These are phyloP conservation scores for Fusarium sp. DNA, from an alignment of 2,329 filamentous ascomycete species.

Conservation along the genomic window DNA sequence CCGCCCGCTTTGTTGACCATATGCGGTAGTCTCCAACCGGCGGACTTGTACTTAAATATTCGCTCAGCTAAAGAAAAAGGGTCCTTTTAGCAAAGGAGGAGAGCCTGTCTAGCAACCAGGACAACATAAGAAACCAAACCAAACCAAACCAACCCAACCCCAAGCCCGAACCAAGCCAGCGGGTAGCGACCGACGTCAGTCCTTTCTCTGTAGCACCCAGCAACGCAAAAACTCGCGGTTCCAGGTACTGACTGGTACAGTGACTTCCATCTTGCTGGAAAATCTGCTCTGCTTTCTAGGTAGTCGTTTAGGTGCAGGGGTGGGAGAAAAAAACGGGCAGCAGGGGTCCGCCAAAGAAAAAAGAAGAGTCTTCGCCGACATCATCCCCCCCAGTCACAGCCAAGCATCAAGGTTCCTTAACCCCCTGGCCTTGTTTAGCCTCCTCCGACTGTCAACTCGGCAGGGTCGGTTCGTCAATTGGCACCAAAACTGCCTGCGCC, in stretches of 20 bases:
- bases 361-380: conserved; percentile 34
- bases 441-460: conserved; percentile 44
- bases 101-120: conserved; percentile 1
- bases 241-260: conserved; percentile 45
- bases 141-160: background rate
- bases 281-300: conserved; percentile 18
- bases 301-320: conserved; percentile 16
- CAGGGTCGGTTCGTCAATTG: conserved; percentile 45
- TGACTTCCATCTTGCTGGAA: conserved; percentile 31
- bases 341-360: conserved; percentile 33
- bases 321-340: conserved; percentile 42
- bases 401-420: conserved; percentile 41
- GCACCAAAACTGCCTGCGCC: conserved; percentile 37
- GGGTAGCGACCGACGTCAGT: conserved; percentile 22
- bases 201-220: background rate
- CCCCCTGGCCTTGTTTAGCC: conserved; percentile 43
- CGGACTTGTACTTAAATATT: conserved; percentile 18
- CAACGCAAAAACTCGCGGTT: conserved; percentile 22
- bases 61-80: conserved; percentile 5
- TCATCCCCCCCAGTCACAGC: conserved; percentile 39
- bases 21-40: conserved; percentile 30
- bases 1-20: conserved; percentile 24
- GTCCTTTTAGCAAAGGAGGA: background rate
- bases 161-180: conserved; percentile 11
- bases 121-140: conserved; percentile 22